Conservation (phyloP, 2,329 filamentous ascomycete genomes). For the Pestalotiopsis sp. region DNA sequence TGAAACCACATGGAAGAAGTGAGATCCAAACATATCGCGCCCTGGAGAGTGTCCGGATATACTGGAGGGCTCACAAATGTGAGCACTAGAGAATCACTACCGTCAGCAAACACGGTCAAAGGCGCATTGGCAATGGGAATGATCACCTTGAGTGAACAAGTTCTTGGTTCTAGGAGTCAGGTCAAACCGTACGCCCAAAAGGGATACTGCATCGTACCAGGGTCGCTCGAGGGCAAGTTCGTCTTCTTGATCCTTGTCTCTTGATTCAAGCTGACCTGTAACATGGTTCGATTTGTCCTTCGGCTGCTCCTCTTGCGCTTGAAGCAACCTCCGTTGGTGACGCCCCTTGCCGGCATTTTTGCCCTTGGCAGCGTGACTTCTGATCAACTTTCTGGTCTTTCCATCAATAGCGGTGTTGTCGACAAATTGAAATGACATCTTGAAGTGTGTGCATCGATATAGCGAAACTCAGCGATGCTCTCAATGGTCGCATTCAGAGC, state of each 20-base stretch:
- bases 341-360: slow-evolving; percentile 17
- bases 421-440: slow-evolving; percentile 19
- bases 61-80: slow-evolving; percentile 9
- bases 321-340: not conserved
- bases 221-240: not conserved
- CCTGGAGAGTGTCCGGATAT: slow-evolving; percentile 10
- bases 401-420: slow-evolving; percentile 16
- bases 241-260: not conserved
- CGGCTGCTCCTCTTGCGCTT: not conserved
- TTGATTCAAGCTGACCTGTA: not conserved
- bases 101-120: not conserved
- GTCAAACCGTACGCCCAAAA: not conserved
- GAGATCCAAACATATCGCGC: slow-evolving; percentile 7
- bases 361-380: slow-evolving; percentile 22
- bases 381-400: slow-evolving; percentile 18
- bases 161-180: not conserved
- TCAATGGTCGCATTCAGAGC: too few species aligned
- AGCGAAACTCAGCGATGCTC: not conserved
- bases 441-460: not conserved
- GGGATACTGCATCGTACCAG: not conserved
- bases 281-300: not conserved
- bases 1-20: slow-evolving; percentile 22
- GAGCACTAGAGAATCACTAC: not conserved
- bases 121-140: not conserved
- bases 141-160: not conserved